Conservation (phyloP, 1,284 basidiomycete genomes). For the Xerocomus cyaneibrunnescens region DNA sequence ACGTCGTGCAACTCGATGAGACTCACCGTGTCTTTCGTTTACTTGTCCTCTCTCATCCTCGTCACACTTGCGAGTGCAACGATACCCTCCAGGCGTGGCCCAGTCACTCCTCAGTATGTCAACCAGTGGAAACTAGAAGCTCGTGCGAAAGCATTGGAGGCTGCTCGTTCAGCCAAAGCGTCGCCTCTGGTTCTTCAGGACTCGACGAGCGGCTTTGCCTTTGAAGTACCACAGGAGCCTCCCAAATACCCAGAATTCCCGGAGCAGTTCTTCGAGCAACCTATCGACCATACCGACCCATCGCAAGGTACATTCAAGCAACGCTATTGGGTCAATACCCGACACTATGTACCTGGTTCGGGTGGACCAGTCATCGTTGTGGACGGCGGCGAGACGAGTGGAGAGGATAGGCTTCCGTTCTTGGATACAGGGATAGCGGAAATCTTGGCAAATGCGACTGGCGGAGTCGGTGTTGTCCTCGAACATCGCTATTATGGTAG, state of each 20-base stretch:
- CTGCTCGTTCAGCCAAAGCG: conserved; percentile 6
- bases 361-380: conserved; percentile 79
- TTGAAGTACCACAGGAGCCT: not conserved
- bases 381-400: conserved; percentile 84
- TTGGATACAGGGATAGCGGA: conserved; percentile 84
- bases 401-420: conserved; percentile 67
- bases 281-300: conserved; percentile 74
- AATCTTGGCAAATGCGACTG: conserved; percentile 79
- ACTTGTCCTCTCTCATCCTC: conserved; percentile 14
- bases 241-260: conserved; percentile 43
- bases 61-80: conserved; percentile 11
- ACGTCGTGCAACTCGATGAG: conserved; percentile 15
- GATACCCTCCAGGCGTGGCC: conserved; percentile 13
- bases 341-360: conserved; percentile 71
- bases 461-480: conserved; percentile 84
- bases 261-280: conserved; percentile 76
- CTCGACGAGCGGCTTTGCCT: conserved; percentile 1
- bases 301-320: conserved; percentile 61
- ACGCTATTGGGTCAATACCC: conserved; percentile 88
- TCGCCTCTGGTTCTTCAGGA: conserved; percentile 28
- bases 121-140: conserved; percentile 44
- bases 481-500: conserved; percentile 88
- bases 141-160: conserved; percentile 13
- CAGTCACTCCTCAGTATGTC: conserved; percentile 39
- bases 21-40: conserved; percentile 12